Conservation (phyloP, 139 green algal genomes). For the Chlorella sorokiniana region DNA sequence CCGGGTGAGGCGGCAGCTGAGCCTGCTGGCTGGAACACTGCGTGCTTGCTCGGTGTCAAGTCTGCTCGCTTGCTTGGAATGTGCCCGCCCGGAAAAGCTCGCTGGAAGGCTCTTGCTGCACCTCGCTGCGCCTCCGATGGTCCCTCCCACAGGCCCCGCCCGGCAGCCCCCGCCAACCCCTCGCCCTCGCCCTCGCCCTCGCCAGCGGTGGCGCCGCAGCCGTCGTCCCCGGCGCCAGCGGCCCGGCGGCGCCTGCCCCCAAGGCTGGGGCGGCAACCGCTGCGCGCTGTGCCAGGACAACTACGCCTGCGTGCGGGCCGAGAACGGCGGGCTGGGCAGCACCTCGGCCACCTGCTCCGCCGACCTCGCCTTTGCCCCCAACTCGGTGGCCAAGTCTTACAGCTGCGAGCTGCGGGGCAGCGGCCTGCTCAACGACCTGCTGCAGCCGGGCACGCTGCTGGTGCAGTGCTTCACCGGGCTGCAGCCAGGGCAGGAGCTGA, state of each 20-base stretch:
- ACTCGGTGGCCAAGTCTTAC: conserved; percentile 22
- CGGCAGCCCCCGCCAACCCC: not conserved
- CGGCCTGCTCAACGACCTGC: not conserved
- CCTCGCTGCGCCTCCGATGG: not conserved
- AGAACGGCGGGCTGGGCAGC: conserved; percentile 11
- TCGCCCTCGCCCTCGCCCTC: not conserved
- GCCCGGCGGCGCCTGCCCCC: conserved; percentile 9
- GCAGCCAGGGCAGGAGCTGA: conserved; percentile 11
- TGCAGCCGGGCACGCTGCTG: conserved; percentile 2
- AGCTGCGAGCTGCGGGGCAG: not conserved
- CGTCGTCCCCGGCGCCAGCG: no score
- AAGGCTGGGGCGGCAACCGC: conserved; percentile 38
- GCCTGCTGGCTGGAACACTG: not conserved
- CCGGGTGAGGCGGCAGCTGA: not conserved
- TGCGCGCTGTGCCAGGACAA: conserved; percentile 50
- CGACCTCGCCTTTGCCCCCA: conserved; percentile 40
- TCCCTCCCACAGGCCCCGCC: not conserved
- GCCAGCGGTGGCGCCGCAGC: not conserved
- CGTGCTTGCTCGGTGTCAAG: not conserved
- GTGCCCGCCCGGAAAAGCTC: not conserved
- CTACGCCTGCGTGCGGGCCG: conserved; percentile 27
- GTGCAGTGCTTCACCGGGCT: conserved; percentile 33
- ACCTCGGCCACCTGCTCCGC: conserved; percentile 48
- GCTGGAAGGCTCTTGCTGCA: no score
- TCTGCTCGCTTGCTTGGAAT: no score